Conservation (phyloP, 1,139 yeast species). For the Wickerhamiella pararugosa region DNA sequence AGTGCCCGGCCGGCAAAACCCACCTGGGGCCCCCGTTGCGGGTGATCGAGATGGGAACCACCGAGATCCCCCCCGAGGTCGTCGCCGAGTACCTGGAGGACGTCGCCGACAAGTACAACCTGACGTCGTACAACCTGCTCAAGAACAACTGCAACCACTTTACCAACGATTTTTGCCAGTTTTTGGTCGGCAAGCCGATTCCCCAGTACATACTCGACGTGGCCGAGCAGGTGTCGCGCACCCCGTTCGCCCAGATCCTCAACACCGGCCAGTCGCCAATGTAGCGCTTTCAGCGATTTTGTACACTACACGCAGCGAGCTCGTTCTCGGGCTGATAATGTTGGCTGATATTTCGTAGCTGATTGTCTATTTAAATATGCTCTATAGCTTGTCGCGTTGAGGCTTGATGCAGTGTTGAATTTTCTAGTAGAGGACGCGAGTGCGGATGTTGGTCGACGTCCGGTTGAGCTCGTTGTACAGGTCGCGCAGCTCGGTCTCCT, state of each 20-base stretch:
- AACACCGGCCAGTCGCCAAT: no score
- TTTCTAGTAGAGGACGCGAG: slow-evolving; percentile 66
- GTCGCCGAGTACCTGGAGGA: slow-evolving; percentile 40
- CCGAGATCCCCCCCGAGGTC: slow-evolving; percentile 37
- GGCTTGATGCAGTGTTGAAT: no score
- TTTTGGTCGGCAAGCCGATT: slow-evolving; percentile 41
- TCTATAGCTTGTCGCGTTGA: no score
- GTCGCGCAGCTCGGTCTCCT: slow-evolving; percentile 63
- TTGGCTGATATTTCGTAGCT: no score
- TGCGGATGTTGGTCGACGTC: slow-evolving; percentile 82
- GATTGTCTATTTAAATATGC: no score
- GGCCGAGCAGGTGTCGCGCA: slow-evolving; percentile 41
- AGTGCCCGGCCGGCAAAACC: slow-evolving; percentile 36
- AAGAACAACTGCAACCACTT: slow-evolving; percentile 60
- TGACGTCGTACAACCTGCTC: slow-evolving; percentile 41
- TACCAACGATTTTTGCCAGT: slow-evolving; percentile 42
- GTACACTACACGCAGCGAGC: no score
- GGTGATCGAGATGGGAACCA: slow-evolving; percentile 39
- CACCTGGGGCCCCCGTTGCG: slow-evolving; percentile 47
- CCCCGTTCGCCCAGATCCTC: slow-evolving; percentile 45
- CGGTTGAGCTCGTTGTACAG: slow-evolving; percentile 76
- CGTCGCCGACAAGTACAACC: slow-evolving; percentile 32
- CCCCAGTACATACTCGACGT: slow-evolving; percentile 35
- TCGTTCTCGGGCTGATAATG: no score
- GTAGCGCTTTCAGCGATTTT: no score